phyloP scores from a whole-genome alignment of 2,329 filamentous ascomycete species.

The Nannizzia gypsea region DNA sequence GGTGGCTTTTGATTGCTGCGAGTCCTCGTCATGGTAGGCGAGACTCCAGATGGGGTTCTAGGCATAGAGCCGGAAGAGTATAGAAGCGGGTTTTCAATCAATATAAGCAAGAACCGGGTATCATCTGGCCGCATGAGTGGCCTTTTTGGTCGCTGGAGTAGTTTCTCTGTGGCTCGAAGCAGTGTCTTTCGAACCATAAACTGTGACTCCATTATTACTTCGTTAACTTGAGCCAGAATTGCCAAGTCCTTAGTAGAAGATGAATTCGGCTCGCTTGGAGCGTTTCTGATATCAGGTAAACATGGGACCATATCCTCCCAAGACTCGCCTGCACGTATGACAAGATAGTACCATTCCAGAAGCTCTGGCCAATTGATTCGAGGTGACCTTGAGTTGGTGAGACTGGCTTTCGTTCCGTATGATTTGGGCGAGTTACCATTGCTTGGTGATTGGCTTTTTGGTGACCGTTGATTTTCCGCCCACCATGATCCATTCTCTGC shows the following conservation, averaged over 20 bases:
- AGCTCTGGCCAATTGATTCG: conserved; percentile 64
- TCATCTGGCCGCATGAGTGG: conserved; percentile 57
- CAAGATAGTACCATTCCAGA: conserved; percentile 59
- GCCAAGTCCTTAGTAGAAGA: conserved; percentile 31
- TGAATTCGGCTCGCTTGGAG: conserved; percentile 12
- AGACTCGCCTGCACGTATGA: conserved; percentile 54
- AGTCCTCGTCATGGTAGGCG: not conserved
- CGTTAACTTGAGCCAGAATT: conserved; percentile 38
- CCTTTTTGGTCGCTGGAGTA: conserved; percentile 68
- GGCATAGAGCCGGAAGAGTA: conserved; percentile 34
- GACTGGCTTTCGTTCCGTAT: conserved; percentile 13
- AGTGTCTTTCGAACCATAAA: conserved; percentile 57
- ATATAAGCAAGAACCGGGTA: conserved; percentile 63
- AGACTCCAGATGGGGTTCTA: conserved; percentile 4
- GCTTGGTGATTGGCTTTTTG: conserved; percentile 23
- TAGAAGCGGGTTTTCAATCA: conserved; percentile 68
- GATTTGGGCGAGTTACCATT: conserved; percentile 25
- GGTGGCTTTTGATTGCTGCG: conserved; percentile 9
- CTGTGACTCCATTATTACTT: conserved; percentile 49
- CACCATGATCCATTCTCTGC: conserved; percentile 77
- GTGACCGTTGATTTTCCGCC: conserved; percentile 47
- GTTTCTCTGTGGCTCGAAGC: conserved; percentile 64
- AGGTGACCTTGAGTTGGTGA: conserved; percentile 50
- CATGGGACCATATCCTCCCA: conserved; percentile 53
- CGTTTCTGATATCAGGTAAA: conserved; percentile 28